phyloP scores from a whole-genome alignment of 768 basidiomycete species.

The Suillus occidentalis region DNA sequence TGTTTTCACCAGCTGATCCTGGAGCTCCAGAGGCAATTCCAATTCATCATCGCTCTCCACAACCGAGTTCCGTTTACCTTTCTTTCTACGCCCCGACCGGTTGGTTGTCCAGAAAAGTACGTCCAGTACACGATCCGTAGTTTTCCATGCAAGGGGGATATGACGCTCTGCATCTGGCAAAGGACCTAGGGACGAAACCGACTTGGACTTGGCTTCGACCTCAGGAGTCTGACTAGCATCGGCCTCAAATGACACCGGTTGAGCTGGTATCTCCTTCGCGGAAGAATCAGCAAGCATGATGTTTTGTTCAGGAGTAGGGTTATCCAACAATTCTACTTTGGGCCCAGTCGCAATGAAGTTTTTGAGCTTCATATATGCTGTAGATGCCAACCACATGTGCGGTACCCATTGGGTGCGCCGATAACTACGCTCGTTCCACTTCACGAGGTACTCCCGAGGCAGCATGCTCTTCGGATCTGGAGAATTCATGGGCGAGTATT shows the following conservation, averaged over 20 bases:
- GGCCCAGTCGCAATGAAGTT: slow-evolving; percentile 74
- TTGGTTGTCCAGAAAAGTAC: slow-evolving; percentile 61
- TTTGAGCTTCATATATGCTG: slow-evolving; percentile 64
- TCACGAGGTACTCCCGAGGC: slow-evolving; percentile 92
- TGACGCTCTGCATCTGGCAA: slow-evolving; percentile 68
- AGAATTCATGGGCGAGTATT: slow-evolving; percentile 36
- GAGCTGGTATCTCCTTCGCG: slow-evolving; percentile 19
- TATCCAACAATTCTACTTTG: slow-evolving; percentile 62
- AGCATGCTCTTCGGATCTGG: slow-evolving; percentile 58
- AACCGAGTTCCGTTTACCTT: slow-evolving; percentile 17
- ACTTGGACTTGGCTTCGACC: slow-evolving; percentile 31
- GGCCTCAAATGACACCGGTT: slow-evolving; percentile 40
- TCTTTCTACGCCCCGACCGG: slow-evolving; percentile 20
- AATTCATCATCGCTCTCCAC: slow-evolving; percentile 29
- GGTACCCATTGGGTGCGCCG: slow-evolving; percentile 85
- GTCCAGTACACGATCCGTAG: slow-evolving; percentile 89
- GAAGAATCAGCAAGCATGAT: slow-evolving; percentile 29
- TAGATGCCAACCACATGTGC: slow-evolving; percentile 84
- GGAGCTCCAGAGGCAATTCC: slow-evolving; percentile 16
- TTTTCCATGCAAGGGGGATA: slow-evolving; percentile 83
- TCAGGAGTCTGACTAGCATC: slow-evolving; percentile 37
- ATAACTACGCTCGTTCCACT: slow-evolving; percentile 83
- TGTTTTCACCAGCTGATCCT: slow-evolving; percentile 35
- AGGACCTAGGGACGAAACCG: slow-evolving; percentile 34
- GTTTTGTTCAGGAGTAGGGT: slow-evolving; percentile 34